Base-by-base conservation (phyloP, 2,329 filamentous ascomycete species). In the Ascochyta rabiei region DNA sequence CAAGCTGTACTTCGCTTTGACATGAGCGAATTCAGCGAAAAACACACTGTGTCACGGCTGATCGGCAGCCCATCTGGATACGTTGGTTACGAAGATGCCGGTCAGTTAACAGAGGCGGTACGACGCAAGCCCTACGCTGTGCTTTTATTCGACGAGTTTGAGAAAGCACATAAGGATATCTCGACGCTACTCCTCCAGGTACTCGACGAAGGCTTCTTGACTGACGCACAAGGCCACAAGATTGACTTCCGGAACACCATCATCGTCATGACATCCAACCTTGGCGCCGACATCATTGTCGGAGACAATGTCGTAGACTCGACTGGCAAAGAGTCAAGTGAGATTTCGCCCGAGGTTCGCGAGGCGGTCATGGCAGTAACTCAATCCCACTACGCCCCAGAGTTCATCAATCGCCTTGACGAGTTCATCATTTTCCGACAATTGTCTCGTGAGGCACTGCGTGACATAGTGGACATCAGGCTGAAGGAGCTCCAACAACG, bases 21-120 rank as follows among this genome's bases (percentile, higher is more conserved):
- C 75, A 98, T 98, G 95, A 91, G 87, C 66, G 95, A 99, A 71
- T 98, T 97, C 74, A 92, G 96, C 71, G 95, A 98, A 73, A 96
- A 96, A 75, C 93, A 98, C 72, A 98, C 95, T 3, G 90, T 98
- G 51, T 96, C 91, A 24, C 85, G 93, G 16, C 84, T 98, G 28
- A 97, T 98, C 62, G 95, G 95, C 39, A 89, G 90, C 3, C 95
- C 95, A 0, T 93, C 95, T 6, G 48, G 48, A 12, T 98, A 98
- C 70, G 90, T 98, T 23, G 95, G 95, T 9, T 98, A 98, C 70
- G 95, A 99, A 41, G 95, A 98, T 70, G 93, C 93, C 4, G 95
- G 95, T 0, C 95, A 98, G 76, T 83, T 99, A 10, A 98, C 95
- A 0, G 95, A 99, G 77, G 93, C 93, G 4, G 92, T 99, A 3